These are phyloP conservation scores for Mucor ambiguus DNA, from an alignment of 371 early-diverging fungal species.

Conservation along the genomic window DNA sequence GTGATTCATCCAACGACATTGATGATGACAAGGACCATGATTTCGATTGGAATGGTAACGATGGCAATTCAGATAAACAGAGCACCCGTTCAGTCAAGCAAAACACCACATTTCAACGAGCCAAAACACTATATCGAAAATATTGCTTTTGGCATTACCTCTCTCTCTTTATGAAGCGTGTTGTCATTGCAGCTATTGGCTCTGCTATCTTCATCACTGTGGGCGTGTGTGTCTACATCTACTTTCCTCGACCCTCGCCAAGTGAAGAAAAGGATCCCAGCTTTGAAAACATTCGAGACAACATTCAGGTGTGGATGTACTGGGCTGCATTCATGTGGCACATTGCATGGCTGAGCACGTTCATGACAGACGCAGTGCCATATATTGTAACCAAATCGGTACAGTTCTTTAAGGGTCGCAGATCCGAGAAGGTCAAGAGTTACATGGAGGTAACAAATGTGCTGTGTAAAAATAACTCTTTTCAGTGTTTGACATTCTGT, in stretches of 20 bases:
- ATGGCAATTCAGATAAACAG: background rate
- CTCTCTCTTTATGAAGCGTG: conserved; percentile 21
- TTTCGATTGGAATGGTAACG: conserved; percentile 12
- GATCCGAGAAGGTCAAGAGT: conserved; percentile 15
- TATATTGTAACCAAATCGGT: conserved; percentile 11
- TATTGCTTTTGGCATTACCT: conserved; percentile 20
- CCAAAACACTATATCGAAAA: background rate
- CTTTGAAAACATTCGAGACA: conserved; percentile 16
- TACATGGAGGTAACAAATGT: conserved; percentile 16
- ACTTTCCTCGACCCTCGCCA: conserved; percentile 10
- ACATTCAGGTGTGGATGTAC: conserved; percentile 20
- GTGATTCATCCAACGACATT: background rate
- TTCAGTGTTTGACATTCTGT: too few species aligned
- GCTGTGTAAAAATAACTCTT: background rate
- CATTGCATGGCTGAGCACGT: conserved; percentile 17
- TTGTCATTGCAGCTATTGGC: conserved; percentile 15
- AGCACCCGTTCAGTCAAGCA: background rate
- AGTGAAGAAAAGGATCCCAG: conserved; percentile 10
- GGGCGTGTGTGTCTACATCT: conserved; percentile 16
- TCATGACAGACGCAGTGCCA: conserved; percentile 13
- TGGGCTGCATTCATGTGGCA: conserved; percentile 25
- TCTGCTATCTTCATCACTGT: conserved; percentile 7
- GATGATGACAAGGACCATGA: conserved; percentile 15
- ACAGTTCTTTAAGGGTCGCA: conserved; percentile 4
- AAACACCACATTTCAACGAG: background rate